These are phyloP conservation scores for Persicaria maculosa DNA, from an alignment of 148 eudicot genomes.

Conservation along the genomic window DNA sequence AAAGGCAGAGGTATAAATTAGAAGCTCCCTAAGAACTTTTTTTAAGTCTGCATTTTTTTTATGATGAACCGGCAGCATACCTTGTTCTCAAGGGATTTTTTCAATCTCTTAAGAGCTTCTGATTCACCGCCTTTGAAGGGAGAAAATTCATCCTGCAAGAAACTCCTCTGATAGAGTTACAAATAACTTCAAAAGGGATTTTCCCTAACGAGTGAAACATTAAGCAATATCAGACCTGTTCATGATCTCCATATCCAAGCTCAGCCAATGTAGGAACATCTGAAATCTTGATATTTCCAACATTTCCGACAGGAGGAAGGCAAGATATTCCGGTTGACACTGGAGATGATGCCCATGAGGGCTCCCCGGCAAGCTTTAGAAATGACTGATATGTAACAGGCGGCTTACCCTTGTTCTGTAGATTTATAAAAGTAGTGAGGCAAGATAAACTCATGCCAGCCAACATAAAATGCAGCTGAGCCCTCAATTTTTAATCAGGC, in stretches of 20 bases:
- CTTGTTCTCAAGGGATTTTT: constrained; percentile 50
- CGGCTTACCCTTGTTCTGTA: constrained; percentile 78
- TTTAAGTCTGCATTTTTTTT: background rate
- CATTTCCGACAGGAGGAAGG: constrained; percentile 57
- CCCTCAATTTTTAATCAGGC: background rate
- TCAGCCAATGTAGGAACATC: constrained; percentile 68
- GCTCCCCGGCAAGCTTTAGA: constrained; percentile 68
- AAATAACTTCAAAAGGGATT: background rate
- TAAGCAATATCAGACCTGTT: constrained; percentile 35
- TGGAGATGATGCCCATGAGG: constrained; percentile 57
- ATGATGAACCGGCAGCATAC: constrained; percentile 20
- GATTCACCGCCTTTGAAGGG: constrained; percentile 91
- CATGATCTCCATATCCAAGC: constrained; percentile 58
- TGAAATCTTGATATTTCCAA: constrained; percentile 32
- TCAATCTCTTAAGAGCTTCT: constrained; percentile 69
- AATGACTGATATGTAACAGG: constrained; percentile 74
- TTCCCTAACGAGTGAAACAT: background rate
- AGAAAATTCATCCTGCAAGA: constrained; percentile 57
- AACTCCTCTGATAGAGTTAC: background rate
- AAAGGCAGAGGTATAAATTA: background rate
- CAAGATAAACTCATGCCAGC: background rate
- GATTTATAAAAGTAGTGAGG: background rate
- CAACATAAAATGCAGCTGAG: background rate
- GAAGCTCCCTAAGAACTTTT: background rate
- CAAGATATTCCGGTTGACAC: constrained; percentile 32